These are phyloP conservation scores for Pharnaceum exiguum DNA, from an alignment of 148 eudicot genomes.

Conservation along the genomic window DNA sequence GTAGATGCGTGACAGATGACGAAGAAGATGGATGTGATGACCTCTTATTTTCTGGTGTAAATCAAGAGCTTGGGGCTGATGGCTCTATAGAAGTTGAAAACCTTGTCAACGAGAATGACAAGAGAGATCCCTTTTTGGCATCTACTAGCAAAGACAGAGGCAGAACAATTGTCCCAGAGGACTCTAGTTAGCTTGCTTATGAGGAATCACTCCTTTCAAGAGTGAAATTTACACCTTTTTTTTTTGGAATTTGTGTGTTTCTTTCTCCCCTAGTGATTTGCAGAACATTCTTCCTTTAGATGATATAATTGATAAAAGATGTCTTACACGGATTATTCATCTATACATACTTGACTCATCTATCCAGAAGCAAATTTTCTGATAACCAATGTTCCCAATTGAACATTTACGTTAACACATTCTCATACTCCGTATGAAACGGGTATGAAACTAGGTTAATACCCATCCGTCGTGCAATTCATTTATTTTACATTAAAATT, in stretches of 20 bases:
- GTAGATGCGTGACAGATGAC: constrained; percentile 67
- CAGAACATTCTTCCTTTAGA: background rate
- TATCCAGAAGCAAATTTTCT: no score
- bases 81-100: constrained; percentile 14
- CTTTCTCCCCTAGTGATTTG: background rate
- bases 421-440: no score
- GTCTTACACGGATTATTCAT: background rate
- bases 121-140: constrained; percentile 33
- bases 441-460: no score
- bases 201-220: constrained; percentile 40
- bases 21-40: constrained; percentile 31
- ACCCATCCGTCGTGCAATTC: no score
- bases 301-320: background rate
- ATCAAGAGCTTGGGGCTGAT: background rate
- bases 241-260: background rate
- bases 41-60: constrained; percentile 8
- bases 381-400: no score
- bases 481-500: no score
- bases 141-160: constrained; percentile 35
- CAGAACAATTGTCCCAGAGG: constrained; percentile 36
- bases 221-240: constrained; percentile 4
- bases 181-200: constrained; percentile 49
- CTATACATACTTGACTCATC: no score
- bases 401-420: no score
- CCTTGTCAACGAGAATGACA: constrained; percentile 9